Base-by-base conservation (phyloP, 371 early-diverging fungal genomes). In the Aphelidium insulamus region DNA sequence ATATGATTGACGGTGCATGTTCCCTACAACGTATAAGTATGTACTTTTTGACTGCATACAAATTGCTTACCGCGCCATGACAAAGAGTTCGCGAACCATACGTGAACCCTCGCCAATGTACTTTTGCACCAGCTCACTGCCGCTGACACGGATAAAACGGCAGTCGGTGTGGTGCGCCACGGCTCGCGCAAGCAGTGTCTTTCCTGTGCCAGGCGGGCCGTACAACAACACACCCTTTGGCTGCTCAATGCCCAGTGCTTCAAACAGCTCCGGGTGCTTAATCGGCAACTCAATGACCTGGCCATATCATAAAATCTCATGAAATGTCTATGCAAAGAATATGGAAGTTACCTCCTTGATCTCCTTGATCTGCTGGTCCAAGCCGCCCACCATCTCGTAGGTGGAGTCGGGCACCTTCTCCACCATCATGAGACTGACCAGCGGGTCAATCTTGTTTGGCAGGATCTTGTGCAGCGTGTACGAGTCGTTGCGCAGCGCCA, bases 101-200 rank as follows among this genome's bases (percentile, higher is more conserved):
- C 98, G 73, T 34, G 85, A 80, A 36, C 98, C 98, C 58, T 99
- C 99, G 46, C 99, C 99, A 53, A 98, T 95, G 55, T 98, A 99
- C 57, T 98, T 99, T 59, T 98, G 98, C n/a, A 98, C 98, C 25
- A 99, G 66, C 58, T 98, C 98, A 26, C 92, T 88, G 26, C 98
- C 99, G 42, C 83, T 81, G 21, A 99, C 97, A 47, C 98, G 78
- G 41, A 99, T 97, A 48, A 99, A 99, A n/a, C 81, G 79, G 48
- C 97, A 97, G 62, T 97, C 88, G 3, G 99, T 99, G 57, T 97
- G 91, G 52, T 98, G 97, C 18, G 99, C 99, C 2, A 99, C 98
- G 6, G 99, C 99, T 44, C 97, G 70, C 18, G 99, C 99, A 40
- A 98, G 69, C 16, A 98, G 66, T 1, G 99, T 99, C 62, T 99